phyloP scores from a whole-genome alignment of 2,329 filamentous ascomycete genomes.

The Botrytis sinoallii region DNA sequence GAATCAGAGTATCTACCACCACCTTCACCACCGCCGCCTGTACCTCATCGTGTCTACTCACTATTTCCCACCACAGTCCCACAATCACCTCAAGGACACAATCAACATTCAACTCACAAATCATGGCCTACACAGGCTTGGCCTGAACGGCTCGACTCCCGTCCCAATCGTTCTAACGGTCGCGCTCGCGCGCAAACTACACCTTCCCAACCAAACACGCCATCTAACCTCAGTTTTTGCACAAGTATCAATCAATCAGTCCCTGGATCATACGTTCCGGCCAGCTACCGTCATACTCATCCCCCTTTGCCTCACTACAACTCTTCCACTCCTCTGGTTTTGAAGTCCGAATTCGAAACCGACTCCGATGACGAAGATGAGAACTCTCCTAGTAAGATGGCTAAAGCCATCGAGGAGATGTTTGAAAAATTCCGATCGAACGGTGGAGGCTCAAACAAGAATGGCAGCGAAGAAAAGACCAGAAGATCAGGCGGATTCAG shows the following conservation, averaged over 20 bases:
- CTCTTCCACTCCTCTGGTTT: slow-evolving; percentile 6
- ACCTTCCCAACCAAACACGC: background rate
- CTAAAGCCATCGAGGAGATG: slow-evolving; percentile 19
- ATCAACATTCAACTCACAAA: slow-evolving; percentile 16
- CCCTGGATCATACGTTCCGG: background rate
- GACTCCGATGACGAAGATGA: slow-evolving; percentile 19
- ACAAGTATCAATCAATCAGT: background rate
- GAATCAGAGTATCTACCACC: background rate
- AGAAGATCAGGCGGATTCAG: slow-evolving; percentile 13
- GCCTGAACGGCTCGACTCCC: slow-evolving; percentile 19
- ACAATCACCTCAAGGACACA: background rate
- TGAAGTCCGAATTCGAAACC: slow-evolving; percentile 15
- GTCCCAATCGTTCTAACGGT: background rate
- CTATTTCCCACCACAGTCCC: slow-evolving; percentile 5
- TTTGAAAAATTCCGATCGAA: slow-evolving; percentile 16
- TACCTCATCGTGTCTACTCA: slow-evolving; percentile 5
- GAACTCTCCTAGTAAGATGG: slow-evolving; percentile 12
- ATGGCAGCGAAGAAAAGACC: background rate
- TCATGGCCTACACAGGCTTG: slow-evolving; percentile 13
- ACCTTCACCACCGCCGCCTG: background rate
- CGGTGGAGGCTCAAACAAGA: background rate
- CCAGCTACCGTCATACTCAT: background rate
- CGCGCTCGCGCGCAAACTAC: slow-evolving; percentile 15
- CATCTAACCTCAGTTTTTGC: slow-evolving; percentile 6
- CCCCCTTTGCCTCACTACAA: background rate